These are phyloP conservation scores for Dillenia suffruticosa DNA, from an alignment of 164 flowering plant species.

Conservation along the genomic window DNA sequence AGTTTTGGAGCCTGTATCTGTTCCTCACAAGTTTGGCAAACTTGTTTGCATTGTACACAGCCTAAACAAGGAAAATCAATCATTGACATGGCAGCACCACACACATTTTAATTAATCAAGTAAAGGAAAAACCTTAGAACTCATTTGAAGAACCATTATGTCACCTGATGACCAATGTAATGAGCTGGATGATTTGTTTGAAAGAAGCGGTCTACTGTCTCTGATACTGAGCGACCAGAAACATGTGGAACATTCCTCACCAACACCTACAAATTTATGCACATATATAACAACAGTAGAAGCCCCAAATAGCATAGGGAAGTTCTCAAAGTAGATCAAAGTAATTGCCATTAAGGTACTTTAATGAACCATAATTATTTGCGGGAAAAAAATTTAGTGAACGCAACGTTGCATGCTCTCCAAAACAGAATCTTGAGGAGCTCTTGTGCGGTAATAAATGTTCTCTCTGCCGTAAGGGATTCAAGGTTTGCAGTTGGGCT, in stretches of 20 bases:
- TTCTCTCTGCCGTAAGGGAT: too few relatives aligned
- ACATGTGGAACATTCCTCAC: conserved; percentile 78
- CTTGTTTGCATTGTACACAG: conserved; percentile 89
- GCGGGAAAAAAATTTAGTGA: too few relatives aligned
- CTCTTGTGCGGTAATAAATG: too few relatives aligned
- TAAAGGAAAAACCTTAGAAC: not conserved
- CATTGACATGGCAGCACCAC: not conserved
- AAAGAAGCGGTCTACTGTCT: conserved; percentile 78
- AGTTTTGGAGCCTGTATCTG: conserved; percentile 69
- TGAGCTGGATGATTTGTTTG: conserved; percentile 73
- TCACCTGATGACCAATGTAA: conserved; percentile 89
- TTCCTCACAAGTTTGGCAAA: conserved; percentile 61
- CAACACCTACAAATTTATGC: conserved; percentile 54
- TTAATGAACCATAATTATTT: too few relatives aligned
- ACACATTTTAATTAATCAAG: not conserved
- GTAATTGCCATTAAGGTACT: too few relatives aligned
- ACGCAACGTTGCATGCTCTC: too few relatives aligned
- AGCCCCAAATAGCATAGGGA: too few relatives aligned
- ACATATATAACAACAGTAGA: too few relatives aligned
- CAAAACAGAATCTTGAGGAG: too few relatives aligned
- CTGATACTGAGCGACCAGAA: conserved; percentile 68
- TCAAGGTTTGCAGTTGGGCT: too few relatives aligned
- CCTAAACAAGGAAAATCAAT: conserved; percentile 35
- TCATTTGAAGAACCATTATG: not conserved
- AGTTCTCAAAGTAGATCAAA: too few relatives aligned